Percentiles rank a stretch among this genome's conserved stretches.
Conservation (phyloP, 192 early-diverging fungal species). For the Dimargaris cristalligena region DNA sequence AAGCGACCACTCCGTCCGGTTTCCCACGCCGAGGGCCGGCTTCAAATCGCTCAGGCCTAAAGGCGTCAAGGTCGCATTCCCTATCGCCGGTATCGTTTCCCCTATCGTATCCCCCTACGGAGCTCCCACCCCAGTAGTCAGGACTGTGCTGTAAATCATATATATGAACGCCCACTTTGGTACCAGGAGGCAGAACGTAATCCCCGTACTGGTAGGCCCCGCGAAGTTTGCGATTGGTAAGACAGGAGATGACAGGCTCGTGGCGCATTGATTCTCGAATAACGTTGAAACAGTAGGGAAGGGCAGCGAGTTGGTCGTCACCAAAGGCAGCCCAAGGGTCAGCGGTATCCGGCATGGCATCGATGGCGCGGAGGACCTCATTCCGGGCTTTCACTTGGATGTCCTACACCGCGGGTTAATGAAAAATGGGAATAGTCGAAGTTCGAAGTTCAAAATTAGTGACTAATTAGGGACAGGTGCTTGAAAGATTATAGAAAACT, state of each 20-base stretch:
- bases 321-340: not conserved
- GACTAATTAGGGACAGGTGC: not conserved
- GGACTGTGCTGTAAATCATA: not conserved
- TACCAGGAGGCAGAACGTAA: not conserved
- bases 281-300: not conserved
- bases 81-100: no score
- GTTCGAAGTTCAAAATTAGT: not conserved
- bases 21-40: not conserved
- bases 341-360: no score
- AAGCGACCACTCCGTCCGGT: not conserved
- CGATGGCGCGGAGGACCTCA: not conserved
- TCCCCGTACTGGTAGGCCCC: not conserved
- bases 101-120: no score
- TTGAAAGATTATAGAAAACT: not conserved
- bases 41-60: not conserved
- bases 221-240: not conserved
- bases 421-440: not conserved
- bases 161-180: conserved; percentile 6
- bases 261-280: not conserved
- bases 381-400: not conserved
- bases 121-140: not conserved
- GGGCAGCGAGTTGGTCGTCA: not conserved
- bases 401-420: not conserved
- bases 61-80: not conserved
- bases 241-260: not conserved